phyloP scores from a whole-genome alignment of 2,329 filamentous ascomycete species.

The Lecanicillium sp. region DNA sequence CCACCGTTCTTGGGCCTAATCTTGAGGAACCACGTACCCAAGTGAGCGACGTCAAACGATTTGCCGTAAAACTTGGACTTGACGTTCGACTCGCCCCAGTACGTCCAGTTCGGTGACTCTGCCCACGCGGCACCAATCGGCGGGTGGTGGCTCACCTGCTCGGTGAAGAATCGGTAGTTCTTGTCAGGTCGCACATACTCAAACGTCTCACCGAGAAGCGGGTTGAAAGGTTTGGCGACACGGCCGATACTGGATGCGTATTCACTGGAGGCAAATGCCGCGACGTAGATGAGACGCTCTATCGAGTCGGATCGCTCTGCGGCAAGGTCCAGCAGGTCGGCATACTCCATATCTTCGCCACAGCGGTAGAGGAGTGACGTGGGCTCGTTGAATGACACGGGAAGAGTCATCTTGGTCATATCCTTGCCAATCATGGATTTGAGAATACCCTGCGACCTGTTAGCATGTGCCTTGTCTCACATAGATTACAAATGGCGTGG shows the following conservation, averaged over 20 bases:
- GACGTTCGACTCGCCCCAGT: constrained; percentile 92
- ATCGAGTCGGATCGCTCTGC: constrained; percentile 79
- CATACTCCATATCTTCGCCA: constrained; percentile 97
- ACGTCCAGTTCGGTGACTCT: constrained; percentile 90
- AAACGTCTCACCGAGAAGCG: constrained; percentile 90
- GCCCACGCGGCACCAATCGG: constrained; percentile 90
- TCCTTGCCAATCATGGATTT: constrained; percentile 99
- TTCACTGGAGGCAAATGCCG: constrained; percentile 90
- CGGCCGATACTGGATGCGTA: constrained; percentile 96
- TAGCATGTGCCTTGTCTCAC: constrained; percentile 9
- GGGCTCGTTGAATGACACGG: constrained; percentile 97
- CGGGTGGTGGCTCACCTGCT: constrained; percentile 96
- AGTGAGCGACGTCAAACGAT: constrained; percentile 92
- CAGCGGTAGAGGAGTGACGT: constrained; percentile 92
- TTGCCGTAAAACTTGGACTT: constrained; percentile 97
- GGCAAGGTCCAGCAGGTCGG: constrained; percentile 81
- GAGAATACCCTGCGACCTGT: constrained; percentile 64
- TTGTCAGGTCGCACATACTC: constrained; percentile 95
- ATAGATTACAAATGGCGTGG: constrained; percentile 11
- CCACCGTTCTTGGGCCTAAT: constrained; percentile 68
- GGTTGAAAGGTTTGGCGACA: constrained; percentile 97
- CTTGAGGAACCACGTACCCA: constrained; percentile 94
- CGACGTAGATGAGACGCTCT: constrained; percentile 89
- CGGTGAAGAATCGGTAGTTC: constrained; percentile 95
- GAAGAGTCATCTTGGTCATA: constrained; percentile 99